phyloP scores from a whole-genome alignment of 1,139 yeast species.

The Lodderomyces theae region DNA sequence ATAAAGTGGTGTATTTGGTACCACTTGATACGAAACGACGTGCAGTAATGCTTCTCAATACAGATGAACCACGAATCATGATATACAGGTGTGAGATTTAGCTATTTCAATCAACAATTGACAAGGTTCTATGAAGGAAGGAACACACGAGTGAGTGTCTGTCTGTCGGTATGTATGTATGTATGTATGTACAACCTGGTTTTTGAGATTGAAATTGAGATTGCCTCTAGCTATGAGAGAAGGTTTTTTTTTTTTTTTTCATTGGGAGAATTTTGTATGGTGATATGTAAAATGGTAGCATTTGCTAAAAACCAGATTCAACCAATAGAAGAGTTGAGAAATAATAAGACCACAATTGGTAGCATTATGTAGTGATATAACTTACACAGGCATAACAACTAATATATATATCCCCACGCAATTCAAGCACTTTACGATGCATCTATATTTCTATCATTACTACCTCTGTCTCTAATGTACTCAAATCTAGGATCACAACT shows the following conservation, averaged over 20 bases:
- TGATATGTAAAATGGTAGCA: too few species aligned
- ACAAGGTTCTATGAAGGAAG: background rate
- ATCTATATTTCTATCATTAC: constrained; percentile 28
- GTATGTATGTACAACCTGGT: too few species aligned
- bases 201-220: too few species aligned
- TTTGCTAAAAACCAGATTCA: background rate
- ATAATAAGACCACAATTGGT: background rate
- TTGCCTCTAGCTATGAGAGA: too few species aligned
- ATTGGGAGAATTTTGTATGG: background rate
- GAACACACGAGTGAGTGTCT: background rate
- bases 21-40: constrained; percentile 61
- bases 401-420: background rate
- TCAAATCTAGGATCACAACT: constrained; percentile 63
- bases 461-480: constrained; percentile 51
- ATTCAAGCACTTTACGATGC: too few species aligned
- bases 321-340: constrained; percentile 2
- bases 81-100: constrained; percentile 4
- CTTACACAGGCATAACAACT: background rate
- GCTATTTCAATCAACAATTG: background rate
- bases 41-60: constrained; percentile 30
- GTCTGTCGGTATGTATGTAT: too few species aligned
- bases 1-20: constrained; percentile 59
- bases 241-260: background rate
- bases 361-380: background rate
- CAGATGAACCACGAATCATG: constrained; percentile 41